Conservation (phyloP, 2,329 filamentous ascomycete species). For the Cladophialophora bantiana region DNA sequence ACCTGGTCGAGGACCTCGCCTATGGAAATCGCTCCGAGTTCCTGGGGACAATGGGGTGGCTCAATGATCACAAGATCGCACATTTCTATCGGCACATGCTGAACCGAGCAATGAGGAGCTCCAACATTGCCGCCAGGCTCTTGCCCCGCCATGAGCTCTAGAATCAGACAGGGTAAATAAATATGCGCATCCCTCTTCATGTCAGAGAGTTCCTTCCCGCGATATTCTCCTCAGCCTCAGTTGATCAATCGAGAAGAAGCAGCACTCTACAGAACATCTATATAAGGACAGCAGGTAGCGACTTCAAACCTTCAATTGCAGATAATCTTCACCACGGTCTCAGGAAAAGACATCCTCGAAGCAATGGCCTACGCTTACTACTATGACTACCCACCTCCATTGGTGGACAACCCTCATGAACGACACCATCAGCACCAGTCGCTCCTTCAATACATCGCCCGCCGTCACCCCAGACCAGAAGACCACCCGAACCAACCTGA, state of each 20-base stretch:
- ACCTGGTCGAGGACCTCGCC: conserved; percentile 9
- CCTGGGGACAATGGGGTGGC: conserved; percentile 7
- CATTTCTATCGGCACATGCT: conserved; percentile 4
- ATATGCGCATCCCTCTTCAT: conserved; percentile 8
- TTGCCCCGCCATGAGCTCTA: conserved; percentile 3
- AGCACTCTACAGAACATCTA: not conserved
- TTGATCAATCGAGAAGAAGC: not conserved
- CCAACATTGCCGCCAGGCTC: conserved; percentile 1
- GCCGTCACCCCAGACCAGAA: conserved; percentile 30
- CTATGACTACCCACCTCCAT: conserved; percentile 36
- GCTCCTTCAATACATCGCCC: conserved; percentile 29
- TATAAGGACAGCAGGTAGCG: conserved; percentile 1
- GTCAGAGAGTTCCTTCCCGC: not conserved
- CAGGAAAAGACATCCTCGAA: conserved; percentile 7
- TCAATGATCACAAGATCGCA: not conserved
- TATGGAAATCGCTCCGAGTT: conserved; percentile 2
- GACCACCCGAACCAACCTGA: conserved; percentile 38
- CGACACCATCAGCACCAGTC: conserved; percentile 33
- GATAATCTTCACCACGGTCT: not conserved
- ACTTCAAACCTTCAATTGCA: conserved; percentile 7
- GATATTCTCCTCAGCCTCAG: not conserved
- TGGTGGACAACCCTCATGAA: conserved; percentile 35
- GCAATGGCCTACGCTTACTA: conserved; percentile 36
- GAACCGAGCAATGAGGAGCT: conserved; percentile 10
- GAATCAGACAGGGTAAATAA: conserved; percentile 16